A percentile compares a stretch with the other conserved stretches of the same genome.
phyloP scores from a whole-genome alignment of 345 rosid species.

The Bruguiera sexangula region DNA sequence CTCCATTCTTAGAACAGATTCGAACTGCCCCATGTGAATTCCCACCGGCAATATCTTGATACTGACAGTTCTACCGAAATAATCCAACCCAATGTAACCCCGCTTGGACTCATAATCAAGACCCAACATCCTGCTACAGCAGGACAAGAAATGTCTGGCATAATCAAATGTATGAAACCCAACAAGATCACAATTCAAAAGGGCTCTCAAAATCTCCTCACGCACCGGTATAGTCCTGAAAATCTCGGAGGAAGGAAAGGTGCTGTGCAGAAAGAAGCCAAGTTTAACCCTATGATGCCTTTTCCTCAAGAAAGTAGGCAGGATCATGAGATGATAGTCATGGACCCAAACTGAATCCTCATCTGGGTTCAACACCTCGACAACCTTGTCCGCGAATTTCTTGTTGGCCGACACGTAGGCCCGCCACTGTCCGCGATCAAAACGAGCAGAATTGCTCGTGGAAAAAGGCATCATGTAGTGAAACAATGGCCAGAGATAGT shows the following conservation, averaged over 20 bases:
- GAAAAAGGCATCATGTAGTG: slow-evolving; percentile 66
- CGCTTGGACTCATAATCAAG: slow-evolving; percentile 71
- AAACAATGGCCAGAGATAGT: slow-evolving; percentile 82
- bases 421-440: slow-evolving; percentile 51
- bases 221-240: slow-evolving; percentile 64
- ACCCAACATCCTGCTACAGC: slow-evolving; percentile 80
- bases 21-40: slow-evolving; percentile 72
- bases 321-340: slow-evolving; percentile 75
- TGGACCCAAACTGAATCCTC: slow-evolving; percentile 82
- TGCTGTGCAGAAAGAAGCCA: slow-evolving; percentile 70
- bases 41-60: slow-evolving; percentile 76
- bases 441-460: slow-evolving; percentile 49
- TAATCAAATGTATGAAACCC: slow-evolving; percentile 89
- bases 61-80: slow-evolving; percentile 67
- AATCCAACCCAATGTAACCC: slow-evolving; percentile 81
- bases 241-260: slow-evolving; percentile 77
- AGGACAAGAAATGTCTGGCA: slow-evolving; percentile 81
- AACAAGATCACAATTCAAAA: slow-evolving; percentile 74
- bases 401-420: slow-evolving; percentile 64
- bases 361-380: slow-evolving; percentile 54
- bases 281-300: slow-evolving; percentile 49
- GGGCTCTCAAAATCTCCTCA: slow-evolving; percentile 62
- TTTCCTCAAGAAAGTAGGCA: slow-evolving; percentile 69
- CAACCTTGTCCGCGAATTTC: slow-evolving; percentile 61
- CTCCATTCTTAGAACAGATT: slow-evolving; percentile 38